Evolutionary conservation across 345 rosid species (phyloP), one percentile per base, ranked within the genome.

Genomic region (Lepidium africanum): DNA sequence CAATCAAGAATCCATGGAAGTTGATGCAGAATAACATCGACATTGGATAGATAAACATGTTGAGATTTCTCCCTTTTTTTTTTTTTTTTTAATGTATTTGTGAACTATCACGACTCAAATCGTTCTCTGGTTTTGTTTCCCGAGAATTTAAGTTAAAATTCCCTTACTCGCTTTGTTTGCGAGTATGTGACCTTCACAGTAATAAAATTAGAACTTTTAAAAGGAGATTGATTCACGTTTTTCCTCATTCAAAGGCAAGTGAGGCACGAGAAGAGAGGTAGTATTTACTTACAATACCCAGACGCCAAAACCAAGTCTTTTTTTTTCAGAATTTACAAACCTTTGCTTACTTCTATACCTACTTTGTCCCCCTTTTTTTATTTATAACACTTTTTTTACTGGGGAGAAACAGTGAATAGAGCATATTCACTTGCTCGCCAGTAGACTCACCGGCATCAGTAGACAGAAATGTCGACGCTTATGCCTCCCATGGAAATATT

Each of bases 381-480:
- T 74, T 67, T 74, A 60, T 60, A 37, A 27, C 36, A 51, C 67
- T 47, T 39, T 54, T 21, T 49, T 60, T 16, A 74, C 68, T 47
- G 63, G 37, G 41, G 73, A 67, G 56, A 54, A 16, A 43, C 63
- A 43, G 73, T 59, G 72, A 66, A 51, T 8, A 53, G 53, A 25
- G 2, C 9, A 59, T 33, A 33, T 74, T 74, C 73, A 67, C 73
- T 67, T 51, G 5, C 65, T 58, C 60, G 36, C 68, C 77, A 66
- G 62, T 12, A 50, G 52, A 52, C 77, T 68, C 74, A 38, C 53
- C 5, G 25, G 38, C 78, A 62, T 23, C 46, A 90, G 80, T 86
- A 90, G 62, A 90, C 92, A n/a, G 85, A 92, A 62, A 90, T 90
- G 77, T 82, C 92, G 14, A 90, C 90, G 56, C 78, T 86, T 47